phyloP scores from a whole-genome alignment of 2,329 filamentous ascomycete species.

The Aspergillus fructus region DNA sequence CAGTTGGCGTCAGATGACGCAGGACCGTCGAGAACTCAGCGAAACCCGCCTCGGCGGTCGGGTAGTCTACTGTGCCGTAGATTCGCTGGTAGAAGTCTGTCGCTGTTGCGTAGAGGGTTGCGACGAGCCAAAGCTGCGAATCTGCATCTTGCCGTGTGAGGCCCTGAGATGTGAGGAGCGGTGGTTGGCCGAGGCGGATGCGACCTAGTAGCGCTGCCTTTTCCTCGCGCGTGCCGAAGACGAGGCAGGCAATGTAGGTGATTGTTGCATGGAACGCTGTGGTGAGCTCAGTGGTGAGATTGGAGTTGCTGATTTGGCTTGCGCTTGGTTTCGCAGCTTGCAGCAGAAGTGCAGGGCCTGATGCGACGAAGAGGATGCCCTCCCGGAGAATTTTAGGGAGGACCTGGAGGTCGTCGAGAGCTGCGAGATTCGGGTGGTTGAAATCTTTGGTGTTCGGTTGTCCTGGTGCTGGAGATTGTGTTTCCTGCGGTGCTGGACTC shows the following conservation, averaged over 20 bases:
- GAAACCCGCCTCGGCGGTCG: slow-evolving; percentile 33
- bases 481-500: background rate
- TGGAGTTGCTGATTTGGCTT: slow-evolving; percentile 16
- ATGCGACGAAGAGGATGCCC: slow-evolving; percentile 36
- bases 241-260: slow-evolving; percentile 35
- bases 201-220: slow-evolving; percentile 29
- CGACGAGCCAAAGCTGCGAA: slow-evolving; percentile 34
- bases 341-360: slow-evolving; percentile 33
- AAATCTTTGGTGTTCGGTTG: background rate
- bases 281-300: slow-evolving; percentile 25
- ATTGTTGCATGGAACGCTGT: slow-evolving; percentile 31
- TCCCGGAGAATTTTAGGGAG: slow-evolving; percentile 37
- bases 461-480: background rate
- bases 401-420: slow-evolving; percentile 33
- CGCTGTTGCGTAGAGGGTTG: slow-evolving; percentile 36
- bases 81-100: slow-evolving; percentile 40
- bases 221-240: slow-evolving; percentile 32
- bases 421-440: slow-evolving; percentile 25
- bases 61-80: slow-evolving; percentile 32
- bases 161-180: slow-evolving; percentile 24
- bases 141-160: slow-evolving; percentile 11
- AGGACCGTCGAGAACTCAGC: slow-evolving; percentile 29
- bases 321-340: slow-evolving; percentile 32
- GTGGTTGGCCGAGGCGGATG: slow-evolving; percentile 23
- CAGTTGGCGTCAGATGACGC: slow-evolving; percentile 18